Percentiles rank a stretch among this genome's conserved stretches.
phyloP scores from a whole-genome alignment of 2,329 filamentous ascomycete species.

The Shiraia sp. region DNA sequence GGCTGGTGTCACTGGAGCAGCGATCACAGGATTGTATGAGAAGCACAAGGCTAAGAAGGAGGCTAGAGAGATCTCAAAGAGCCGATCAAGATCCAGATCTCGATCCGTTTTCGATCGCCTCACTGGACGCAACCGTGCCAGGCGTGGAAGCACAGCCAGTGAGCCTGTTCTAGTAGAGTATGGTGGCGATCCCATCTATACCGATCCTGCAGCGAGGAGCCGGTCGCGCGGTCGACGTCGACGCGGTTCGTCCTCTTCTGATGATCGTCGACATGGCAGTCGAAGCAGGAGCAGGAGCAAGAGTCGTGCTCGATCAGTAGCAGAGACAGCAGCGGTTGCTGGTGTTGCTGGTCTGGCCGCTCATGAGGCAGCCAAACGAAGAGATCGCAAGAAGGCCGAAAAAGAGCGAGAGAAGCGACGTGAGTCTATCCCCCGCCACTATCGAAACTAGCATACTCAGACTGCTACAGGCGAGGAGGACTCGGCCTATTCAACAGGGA shows the following conservation, averaged over 20 bases:
- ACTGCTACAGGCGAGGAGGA: slow-evolving; percentile 37
- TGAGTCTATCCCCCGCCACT: slow-evolving; percentile 42
- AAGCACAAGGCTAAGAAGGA: slow-evolving; percentile 65
- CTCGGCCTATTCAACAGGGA: slow-evolving; percentile 39
- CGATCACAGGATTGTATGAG: slow-evolving; percentile 65
- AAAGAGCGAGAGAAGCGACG: slow-evolving; percentile 55
- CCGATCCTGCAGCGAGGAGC: slow-evolving; percentile 51
- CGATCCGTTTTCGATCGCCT: slow-evolving; percentile 50
- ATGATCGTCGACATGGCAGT: slow-evolving; percentile 42
- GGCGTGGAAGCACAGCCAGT: slow-evolving; percentile 50
- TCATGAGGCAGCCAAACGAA: slow-evolving; percentile 60
- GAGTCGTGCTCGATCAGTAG: slow-evolving; percentile 55
- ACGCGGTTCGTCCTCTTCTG: slow-evolving; percentile 49
- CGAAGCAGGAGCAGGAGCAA: slow-evolving; percentile 50
- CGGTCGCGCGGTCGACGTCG: slow-evolving; percentile 42
- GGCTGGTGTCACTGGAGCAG: slow-evolving; percentile 64
- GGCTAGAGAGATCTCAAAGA: slow-evolving; percentile 50
- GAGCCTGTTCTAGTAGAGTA: slow-evolving; percentile 65
- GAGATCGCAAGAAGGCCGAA: slow-evolving; percentile 60
- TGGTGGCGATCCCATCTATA: slow-evolving; percentile 64
- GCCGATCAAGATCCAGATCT: slow-evolving; percentile 49
- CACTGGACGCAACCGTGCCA: slow-evolving; percentile 35
- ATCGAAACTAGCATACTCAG: slow-evolving; percentile 22
- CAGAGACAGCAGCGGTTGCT: slow-evolving; percentile 61
- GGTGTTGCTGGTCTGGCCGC: slow-evolving; percentile 61